phyloP scores from a whole-genome alignment of 305 asterid genomes.

The Fraxinus xanthoxyloides region DNA sequence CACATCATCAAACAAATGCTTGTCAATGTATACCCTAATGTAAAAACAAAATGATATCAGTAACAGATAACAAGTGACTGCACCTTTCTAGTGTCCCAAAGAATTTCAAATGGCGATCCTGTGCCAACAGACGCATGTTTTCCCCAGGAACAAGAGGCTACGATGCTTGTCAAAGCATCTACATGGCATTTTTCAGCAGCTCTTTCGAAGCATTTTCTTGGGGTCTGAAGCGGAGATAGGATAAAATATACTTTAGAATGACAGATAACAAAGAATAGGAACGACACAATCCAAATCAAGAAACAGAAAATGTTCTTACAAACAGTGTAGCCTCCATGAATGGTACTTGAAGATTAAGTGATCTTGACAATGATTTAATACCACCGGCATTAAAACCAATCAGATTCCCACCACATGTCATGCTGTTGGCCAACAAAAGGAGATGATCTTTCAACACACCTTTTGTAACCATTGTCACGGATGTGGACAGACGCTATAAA shows the following conservation, averaged over 20 bases:
- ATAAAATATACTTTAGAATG: conserved; percentile 10
- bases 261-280: conserved; percentile 18
- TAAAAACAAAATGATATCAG: not conserved
- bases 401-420: conserved; percentile 88
- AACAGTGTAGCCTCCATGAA: conserved; percentile 86
- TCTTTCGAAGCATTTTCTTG: conserved; percentile 87
- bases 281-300: conserved; percentile 11
- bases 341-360: conserved; percentile 82
- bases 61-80: conserved; percentile 8
- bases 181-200: conserved; percentile 95
- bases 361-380: conserved; percentile 73
- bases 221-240: conserved; percentile 56
- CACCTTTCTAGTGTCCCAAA: conserved; percentile 89
- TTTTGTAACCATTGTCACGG: conserved; percentile 94
- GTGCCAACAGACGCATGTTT: conserved; percentile 91
- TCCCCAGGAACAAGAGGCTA: conserved; percentile 99
- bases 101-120: conserved; percentile 87
- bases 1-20: not conserved
- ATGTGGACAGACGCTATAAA: conserved; percentile 81
- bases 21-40: not conserved
- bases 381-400: conserved; percentile 94
- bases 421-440: conserved; percentile 81
- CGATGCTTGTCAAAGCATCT: conserved; percentile 80
- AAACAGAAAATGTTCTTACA: conserved; percentile 48
- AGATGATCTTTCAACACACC: conserved; percentile 97